These are phyloP conservation scores for Soucietia sequanensis DNA, from an alignment of 805 yeast genomes.

Conservation along the genomic window DNA sequence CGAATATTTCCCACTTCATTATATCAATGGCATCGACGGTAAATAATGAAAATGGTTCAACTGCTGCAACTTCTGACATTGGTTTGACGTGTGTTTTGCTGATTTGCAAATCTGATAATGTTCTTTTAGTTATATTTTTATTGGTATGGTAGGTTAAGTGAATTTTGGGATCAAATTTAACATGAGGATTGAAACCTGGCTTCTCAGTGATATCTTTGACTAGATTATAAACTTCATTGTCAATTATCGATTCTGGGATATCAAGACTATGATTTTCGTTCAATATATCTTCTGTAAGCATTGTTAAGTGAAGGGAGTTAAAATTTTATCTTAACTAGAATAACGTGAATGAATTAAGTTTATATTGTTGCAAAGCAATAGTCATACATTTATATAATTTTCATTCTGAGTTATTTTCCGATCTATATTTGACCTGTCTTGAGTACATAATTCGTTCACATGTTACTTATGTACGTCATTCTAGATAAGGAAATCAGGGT, in stretches of 20 bases:
- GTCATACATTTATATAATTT: too few species aligned
- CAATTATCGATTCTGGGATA: constrained; percentile 1
- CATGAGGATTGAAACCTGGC: neutral
- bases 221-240: neutral
- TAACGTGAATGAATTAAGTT: too few species aligned
- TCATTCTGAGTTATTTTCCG: too few species aligned
- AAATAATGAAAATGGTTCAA: constrained; percentile 29
- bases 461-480: too few species aligned
- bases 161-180: constrained; percentile 1
- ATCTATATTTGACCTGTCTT: too few species aligned
- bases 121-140: too few species aligned
- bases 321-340: too few species aligned
- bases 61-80: constrained; percentile 31
- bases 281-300: neutral
- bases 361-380: too few species aligned
- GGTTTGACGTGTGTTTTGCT: constrained; percentile 27
- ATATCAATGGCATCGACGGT: constrained; percentile 28
- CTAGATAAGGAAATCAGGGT: too few species aligned
- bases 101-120: neutral
- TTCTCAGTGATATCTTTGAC: neutral
- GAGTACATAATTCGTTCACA: too few species aligned
- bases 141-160: neutral
- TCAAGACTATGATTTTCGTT: neutral
- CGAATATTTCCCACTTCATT: constrained; percentile 28
- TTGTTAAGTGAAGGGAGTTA: too few species aligned